Evolutionary conservation across 139 green algal genomes (phyloP), one percentile per base, ranked within the genome.

Genomic region (Chlamydomonas eustigma): DNA sequence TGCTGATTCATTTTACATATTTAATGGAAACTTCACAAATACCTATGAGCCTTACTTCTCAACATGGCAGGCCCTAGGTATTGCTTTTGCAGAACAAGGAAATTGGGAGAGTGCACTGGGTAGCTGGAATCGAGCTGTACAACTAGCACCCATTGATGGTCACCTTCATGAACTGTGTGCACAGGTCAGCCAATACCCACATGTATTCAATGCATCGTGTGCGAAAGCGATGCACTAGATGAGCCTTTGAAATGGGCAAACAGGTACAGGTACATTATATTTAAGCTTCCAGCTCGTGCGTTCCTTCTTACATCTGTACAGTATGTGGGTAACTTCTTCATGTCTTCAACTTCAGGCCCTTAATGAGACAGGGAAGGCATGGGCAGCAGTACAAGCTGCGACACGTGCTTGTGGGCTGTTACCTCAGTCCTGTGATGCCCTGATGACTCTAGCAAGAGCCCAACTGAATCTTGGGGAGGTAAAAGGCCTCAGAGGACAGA

Each of bases 361-460:
- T 2, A 52, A 71, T 37, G 76, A 81, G 65, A 28, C 75, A 5
- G 75, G 75, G 6, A 6, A 44, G 12, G 64, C 37, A 0, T 86
- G 75, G 70, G 81, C 83, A 38, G 81, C 81, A 33, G 64, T 86
- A 2, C 58, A 81, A 31, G 74, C 81, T 35, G 81, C 81, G 2
- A 36, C 51, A 6, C 68, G 73, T 2, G 81, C 81, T 37, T 67
- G 65, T 24, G 37, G 72, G 34, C 28, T 81, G 37, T n/a, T 30
- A 22, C 77, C 81, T 0, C 24, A 67, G 1, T 81, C 73, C 67
- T 69, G 50, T 3, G 81, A 81, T n/a, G 81, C 67, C 22, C 77
- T 81, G 37, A 70, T 86, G 4, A 81, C 81, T 0, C 50, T 86
- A 8, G 81, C 50, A 1, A 65, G 81, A 28, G 69, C 79, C 30